Percentiles rank a stretch among this genome's conserved stretches.
phyloP scores from a whole-genome alignment of 345 rosid species.

The Citrus glauca region DNA sequence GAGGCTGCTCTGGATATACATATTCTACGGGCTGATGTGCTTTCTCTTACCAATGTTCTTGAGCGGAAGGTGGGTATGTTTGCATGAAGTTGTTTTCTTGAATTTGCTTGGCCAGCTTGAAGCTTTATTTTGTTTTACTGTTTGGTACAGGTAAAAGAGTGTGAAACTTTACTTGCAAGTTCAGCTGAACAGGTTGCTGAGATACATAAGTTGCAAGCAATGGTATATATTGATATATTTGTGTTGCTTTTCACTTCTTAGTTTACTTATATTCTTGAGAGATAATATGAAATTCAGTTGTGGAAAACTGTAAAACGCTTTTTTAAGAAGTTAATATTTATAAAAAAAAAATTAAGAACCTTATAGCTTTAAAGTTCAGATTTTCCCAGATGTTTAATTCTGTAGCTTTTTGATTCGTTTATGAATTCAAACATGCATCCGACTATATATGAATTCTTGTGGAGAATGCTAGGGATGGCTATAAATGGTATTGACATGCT shows the following conservation, averaged over 20 bases:
- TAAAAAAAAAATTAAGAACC: neutral
- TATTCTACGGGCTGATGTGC: conserved; percentile 75
- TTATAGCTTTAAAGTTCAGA: neutral
- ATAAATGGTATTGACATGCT: neutral
- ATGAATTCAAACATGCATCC: neutral
- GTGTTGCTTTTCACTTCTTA: conserved; percentile 4
- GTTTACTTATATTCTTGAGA: neutral
- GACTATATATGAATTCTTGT: neutral
- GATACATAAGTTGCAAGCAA: conserved; percentile 54
- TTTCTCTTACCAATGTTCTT: conserved; percentile 61
- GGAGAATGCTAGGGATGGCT: neutral
- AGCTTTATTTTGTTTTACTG: conserved; percentile 13
- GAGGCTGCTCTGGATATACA: conserved; percentile 75
- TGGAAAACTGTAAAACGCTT: neutral
- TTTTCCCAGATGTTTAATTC: neutral
- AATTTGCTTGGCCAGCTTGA: conserved; percentile 15
- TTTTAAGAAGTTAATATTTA: neutral
- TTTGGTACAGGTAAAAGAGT: conserved; percentile 61
- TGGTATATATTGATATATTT: conserved; percentile 47
- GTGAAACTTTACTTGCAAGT: conserved; percentile 51
- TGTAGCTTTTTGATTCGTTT: neutral
- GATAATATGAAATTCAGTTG: conserved; percentile 1
- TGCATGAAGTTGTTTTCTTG: conserved; percentile 11
- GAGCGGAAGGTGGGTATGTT: conserved; percentile 63
- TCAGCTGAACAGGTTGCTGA: conserved; percentile 58